These are phyloP conservation scores for Elsinoe australis DNA, from an alignment of 2,329 filamentous ascomycete species.

Conservation along the genomic window DNA sequence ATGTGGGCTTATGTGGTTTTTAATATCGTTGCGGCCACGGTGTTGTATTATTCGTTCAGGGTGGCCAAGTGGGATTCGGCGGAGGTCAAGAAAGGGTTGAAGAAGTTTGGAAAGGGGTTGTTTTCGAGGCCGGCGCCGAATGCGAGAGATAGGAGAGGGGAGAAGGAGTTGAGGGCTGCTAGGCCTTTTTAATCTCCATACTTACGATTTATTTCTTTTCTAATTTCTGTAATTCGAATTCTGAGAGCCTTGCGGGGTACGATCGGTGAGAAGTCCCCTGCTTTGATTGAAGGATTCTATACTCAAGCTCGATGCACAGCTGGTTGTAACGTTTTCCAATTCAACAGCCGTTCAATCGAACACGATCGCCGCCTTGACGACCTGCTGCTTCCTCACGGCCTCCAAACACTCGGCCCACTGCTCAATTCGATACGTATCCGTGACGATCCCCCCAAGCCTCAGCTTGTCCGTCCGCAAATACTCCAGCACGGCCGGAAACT, in stretches of 20 bases:
- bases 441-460: conserved; percentile 60
- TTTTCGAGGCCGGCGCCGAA: neutral
- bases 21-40: conserved; percentile 52
- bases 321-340: too few species aligned
- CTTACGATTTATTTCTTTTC: too few species aligned
- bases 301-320: too few species aligned
- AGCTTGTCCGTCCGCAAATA: conserved; percentile 52
- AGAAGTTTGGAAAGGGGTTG: neutral
- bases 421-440: conserved; percentile 66
- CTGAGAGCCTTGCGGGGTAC: too few species aligned
- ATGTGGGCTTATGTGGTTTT: conserved; percentile 60
- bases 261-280: too few species aligned
- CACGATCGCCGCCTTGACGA: conserved; percentile 63
- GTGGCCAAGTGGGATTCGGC: conserved; percentile 31
- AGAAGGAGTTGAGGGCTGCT: neutral
- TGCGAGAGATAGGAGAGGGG: neutral
- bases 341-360: too few species aligned
- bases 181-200: neutral
- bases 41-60: conserved; percentile 56
- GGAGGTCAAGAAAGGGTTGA: neutral
- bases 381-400: conserved; percentile 62
- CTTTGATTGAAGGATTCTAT: too few species aligned
- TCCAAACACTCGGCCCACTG: conserved; percentile 63
- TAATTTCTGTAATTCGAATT: too few species aligned
- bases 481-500: conserved; percentile 28